A percentile compares a stretch with the other conserved stretches of the same genome.
These are phyloP conservation scores for Sclerotinia glacialis DNA, from an alignment of 2,329 filamentous ascomycete genomes.

Conservation along the genomic window DNA sequence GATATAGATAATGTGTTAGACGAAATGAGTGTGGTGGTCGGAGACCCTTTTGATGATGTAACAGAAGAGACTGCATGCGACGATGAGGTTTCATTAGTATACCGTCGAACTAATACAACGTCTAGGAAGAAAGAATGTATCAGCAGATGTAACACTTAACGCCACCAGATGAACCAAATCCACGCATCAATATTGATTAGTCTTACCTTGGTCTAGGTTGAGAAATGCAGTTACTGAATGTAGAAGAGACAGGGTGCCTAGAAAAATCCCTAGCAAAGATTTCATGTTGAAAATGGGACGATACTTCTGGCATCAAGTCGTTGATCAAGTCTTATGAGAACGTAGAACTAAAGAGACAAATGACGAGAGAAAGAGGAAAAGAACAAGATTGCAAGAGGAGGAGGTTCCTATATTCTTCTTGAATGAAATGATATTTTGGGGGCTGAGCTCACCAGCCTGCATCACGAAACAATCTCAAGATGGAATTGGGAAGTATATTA, in stretches of 20 bases:
- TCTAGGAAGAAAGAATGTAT: constrained; percentile 1
- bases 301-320: constrained; percentile 17
- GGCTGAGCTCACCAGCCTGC: constrained; percentile 16
- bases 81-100: constrained; percentile 17
- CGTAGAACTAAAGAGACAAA: constrained; percentile 16
- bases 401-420: constrained; percentile 20
- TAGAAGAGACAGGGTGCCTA: constrained; percentile 27
- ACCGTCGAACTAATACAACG: constrained; percentile 10
- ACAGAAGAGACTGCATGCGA: constrained; percentile 12
- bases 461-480: constrained; percentile 19
- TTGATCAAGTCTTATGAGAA: constrained; percentile 5
- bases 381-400: constrained; percentile 11
- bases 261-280: constrained; percentile 22
- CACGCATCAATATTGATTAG: constrained; percentile 8
- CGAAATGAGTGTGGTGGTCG: constrained; percentile 18
- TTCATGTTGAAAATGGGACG: constrained; percentile 28
- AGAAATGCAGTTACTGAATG: constrained; percentile 24
- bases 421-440: constrained; percentile 13
- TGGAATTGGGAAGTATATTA: neutral
- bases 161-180: constrained; percentile 17
- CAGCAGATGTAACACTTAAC: constrained; percentile 19
- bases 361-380: constrained; percentile 18
- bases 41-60: constrained; percentile 21
- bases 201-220: constrained; percentile 19
- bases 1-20: constrained; percentile 1